Percentiles rank a stretch among this genome's conserved stretches.
Evolutionary conservation across 805 yeast genomes (phyloP).

Genomic region (Candida caryicola): DNA sequence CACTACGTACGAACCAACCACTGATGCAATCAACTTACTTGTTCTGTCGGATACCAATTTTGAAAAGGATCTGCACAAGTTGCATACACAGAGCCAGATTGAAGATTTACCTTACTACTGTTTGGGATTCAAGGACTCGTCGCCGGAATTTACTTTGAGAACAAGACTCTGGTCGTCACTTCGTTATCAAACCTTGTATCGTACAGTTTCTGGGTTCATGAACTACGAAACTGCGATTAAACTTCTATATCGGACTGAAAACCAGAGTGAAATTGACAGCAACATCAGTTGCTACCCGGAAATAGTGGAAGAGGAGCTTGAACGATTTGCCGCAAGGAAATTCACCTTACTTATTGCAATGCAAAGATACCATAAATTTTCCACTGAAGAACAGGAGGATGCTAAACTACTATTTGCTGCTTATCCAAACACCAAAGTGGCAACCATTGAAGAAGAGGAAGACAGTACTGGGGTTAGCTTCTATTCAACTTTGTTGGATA

Average conservation of each 20-base stretch:
- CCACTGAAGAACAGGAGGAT: slow-evolving; percentile 62
- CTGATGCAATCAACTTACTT: background rate
- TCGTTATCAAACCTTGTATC: slow-evolving; percentile 76
- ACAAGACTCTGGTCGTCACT: slow-evolving; percentile 88
- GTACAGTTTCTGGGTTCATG: slow-evolving; percentile 82
- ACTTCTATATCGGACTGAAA: slow-evolving; percentile 65
- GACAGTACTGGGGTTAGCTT: slow-evolving; percentile 39
- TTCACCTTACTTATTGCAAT: slow-evolving; percentile 79
- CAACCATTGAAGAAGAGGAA: slow-evolving; percentile 52
- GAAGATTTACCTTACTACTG: slow-evolving; percentile 69
- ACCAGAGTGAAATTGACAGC: slow-evolving; percentile 27
- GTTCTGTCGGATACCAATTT: background rate
- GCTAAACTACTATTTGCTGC: slow-evolving; percentile 64
- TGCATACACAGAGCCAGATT: slow-evolving; percentile 33
- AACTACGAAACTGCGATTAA: slow-evolving; percentile 74
- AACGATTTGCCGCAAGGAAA: slow-evolving; percentile 64
- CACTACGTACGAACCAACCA: background rate
- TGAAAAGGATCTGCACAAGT: slow-evolving; percentile 2
- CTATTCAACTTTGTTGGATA: slow-evolving; percentile 60
- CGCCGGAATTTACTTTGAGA: slow-evolving; percentile 60
- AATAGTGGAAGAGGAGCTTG: slow-evolving; percentile 21
- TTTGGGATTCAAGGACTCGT: slow-evolving; percentile 67
- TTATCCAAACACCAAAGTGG: slow-evolving; percentile 63
- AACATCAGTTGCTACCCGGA: background rate
- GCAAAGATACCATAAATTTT: slow-evolving; percentile 76